Evolutionary conservation across 371 early-diverging fungal species (phyloP).

Genomic region (Mucor lusitanicus): DNA sequence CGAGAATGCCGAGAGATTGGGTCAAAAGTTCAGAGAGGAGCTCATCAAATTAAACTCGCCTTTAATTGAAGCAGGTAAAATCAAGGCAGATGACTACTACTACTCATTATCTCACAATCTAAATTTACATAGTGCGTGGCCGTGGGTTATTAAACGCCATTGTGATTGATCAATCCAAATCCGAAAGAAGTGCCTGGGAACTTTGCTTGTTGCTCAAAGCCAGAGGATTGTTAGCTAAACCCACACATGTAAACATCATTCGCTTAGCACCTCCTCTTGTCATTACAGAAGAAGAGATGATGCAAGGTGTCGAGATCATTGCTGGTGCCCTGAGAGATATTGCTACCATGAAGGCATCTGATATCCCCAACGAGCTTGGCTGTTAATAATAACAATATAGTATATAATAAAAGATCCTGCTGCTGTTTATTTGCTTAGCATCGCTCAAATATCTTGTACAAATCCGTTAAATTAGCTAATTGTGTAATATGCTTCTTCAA

Average conservation of each 20-base stretch:
- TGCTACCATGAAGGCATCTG: conserved; percentile 54
- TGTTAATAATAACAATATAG: conserved; percentile 18
- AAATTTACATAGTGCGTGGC: conserved; percentile 73
- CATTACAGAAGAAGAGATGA: conserved; percentile 89
- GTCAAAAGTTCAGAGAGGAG: conserved; percentile 80
- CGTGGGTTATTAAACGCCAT: conserved; percentile 95
- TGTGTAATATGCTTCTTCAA: conserved; percentile 59
- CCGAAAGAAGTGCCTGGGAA: conserved; percentile 94
- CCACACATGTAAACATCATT: conserved; percentile 98
- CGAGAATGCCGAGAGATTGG: conserved; percentile 76
- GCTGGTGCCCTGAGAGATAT: conserved; percentile 73
- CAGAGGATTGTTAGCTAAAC: conserved; percentile 94
- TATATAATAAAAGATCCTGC: no score
- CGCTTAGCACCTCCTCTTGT: conserved; percentile 94
- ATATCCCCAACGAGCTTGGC: conserved; percentile 40
- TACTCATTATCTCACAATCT: not conserved
- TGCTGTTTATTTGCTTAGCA: conserved; percentile 53
- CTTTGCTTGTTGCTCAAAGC: conserved; percentile 92
- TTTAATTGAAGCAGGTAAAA: conserved; percentile 64
- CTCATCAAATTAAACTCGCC: conserved; percentile 76
- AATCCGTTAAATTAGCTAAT: conserved; percentile 82
- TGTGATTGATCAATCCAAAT: conserved; percentile 86
- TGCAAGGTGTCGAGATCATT: conserved; percentile 83
- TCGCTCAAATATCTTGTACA: conserved; percentile 93
- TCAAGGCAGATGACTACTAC: not conserved